Conservation (phyloP, 371 early-diverging fungal genomes). For the Neoconidiobolus thromboides region DNA sequence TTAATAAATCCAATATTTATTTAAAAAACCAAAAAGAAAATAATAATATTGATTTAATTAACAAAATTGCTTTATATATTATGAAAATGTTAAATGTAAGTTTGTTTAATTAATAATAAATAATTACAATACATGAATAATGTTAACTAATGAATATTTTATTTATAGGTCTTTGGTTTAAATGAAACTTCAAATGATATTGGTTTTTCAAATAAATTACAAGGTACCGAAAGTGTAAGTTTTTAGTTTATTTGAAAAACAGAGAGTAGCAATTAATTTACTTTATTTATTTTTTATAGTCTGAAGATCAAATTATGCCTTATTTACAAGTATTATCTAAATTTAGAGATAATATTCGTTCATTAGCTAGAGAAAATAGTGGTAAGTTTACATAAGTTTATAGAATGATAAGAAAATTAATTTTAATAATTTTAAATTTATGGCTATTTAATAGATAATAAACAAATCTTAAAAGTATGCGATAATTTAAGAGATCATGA, state of each 20-base stretch:
- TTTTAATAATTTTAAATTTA: not conserved
- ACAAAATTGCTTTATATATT: conserved; percentile 62
- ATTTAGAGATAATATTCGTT: conserved; percentile 77
- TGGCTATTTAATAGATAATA: conserved; percentile 10
- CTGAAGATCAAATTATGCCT: conserved; percentile 58
- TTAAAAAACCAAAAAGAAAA: conserved; percentile 25
- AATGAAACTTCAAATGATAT: conserved; percentile 29
- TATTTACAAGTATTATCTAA: conserved; percentile 56
- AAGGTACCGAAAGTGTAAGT: too few species aligned
- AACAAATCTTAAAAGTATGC: conserved; percentile 49
- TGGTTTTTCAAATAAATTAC: conserved; percentile 10
- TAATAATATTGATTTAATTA: conserved; percentile 38
- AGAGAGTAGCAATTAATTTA: conserved; percentile 11
- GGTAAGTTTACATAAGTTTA: conserved; percentile 4
- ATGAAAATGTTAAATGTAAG: conserved; percentile 41
- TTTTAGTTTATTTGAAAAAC: conserved; percentile 8
- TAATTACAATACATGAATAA: conserved; percentile 15
- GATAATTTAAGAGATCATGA: conserved; percentile 79
- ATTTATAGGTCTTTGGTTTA: conserved; percentile 32
- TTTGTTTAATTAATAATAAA: not conserved
- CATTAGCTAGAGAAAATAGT: conserved; percentile 25
- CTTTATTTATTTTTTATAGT: conserved; percentile 9
- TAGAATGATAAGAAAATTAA: not conserved
- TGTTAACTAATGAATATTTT: too few species aligned
- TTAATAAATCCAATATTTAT: conserved; percentile 69